Evolutionary conservation across 805 yeast species (phyloP), one percentile per base, ranked within the genome.

Genomic region (Kazachstania psychrophila): DNA sequence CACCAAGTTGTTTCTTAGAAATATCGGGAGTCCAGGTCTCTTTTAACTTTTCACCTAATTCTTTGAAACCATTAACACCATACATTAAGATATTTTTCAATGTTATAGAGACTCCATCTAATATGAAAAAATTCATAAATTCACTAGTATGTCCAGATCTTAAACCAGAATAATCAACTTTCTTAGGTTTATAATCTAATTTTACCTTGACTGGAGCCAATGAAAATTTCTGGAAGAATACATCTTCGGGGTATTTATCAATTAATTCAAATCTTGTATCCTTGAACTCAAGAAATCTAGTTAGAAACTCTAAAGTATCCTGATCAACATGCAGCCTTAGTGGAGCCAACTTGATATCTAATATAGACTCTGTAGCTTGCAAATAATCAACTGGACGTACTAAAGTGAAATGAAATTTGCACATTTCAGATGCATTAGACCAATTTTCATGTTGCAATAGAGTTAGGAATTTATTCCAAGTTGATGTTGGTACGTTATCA

Each of bases 151-250:
- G 86, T 0, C 97, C 97, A 0, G 95, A 80, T 40, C 84, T 67
- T 22, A 88, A 69, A 0, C 95, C 96, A 2, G 77, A 73, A 52
- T 82, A 84, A 56, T 89, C 94, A 20, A 89, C 69, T 46, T 77
- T 82, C 54, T 87, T 87, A 0, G 98, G 97, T 54, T 86, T 87
- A 56, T 92, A 92, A 58, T 92, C 97, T 28, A 92, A 64, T 43
- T 77, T 77, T 15, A 92, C 54, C 32, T 67, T 69, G 2, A 84
- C 61, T 0, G 77, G 64, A 39, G 72, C 70, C 4, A 87, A 68
- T 29, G 72, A 72, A 24, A 86, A 69, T 50, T 76, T 76, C 47
- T 83, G 86, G 31, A 87, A 67, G 50, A 73, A 88, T 1, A 75
- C 50, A 5, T 73, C 69, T 40, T 81, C 92, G 31, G 79, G 86